Evolutionary conservation across 1,139 yeast genomes (phyloP).

Genomic region (Hemisphaericaspora xylanilytica): DNA sequence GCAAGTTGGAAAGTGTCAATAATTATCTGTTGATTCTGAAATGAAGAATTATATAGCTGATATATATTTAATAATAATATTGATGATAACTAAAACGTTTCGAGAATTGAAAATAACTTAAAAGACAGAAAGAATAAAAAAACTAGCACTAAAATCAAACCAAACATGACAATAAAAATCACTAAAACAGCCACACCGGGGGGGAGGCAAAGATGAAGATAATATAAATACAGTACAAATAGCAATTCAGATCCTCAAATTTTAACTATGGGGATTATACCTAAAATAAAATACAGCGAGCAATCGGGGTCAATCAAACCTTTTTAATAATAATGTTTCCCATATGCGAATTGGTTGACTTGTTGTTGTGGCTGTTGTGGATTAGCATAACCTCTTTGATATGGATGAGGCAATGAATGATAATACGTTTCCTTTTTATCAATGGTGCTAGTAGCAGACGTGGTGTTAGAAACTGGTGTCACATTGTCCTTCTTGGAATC

Average conservation of each 20-base stretch:
- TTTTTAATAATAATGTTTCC: conserved; percentile 6
- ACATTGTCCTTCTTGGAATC: conserved; percentile 18
- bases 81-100: conserved; percentile 8
- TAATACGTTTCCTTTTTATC: conserved; percentile 6
- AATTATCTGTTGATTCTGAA: too few relatives aligned
- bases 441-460: background rate
- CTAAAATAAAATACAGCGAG: too few relatives aligned
- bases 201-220: background rate
- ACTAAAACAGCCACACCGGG: too few relatives aligned
- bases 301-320: background rate
- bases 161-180: too few relatives aligned
- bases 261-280: too few relatives aligned
- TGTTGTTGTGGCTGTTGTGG: conserved; percentile 8
- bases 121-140: background rate
- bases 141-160: background rate
- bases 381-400: conserved; percentile 4
- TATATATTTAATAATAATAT: too few relatives aligned
- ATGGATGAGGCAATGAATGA: conserved; percentile 7
- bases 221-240: background rate
- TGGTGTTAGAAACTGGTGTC: background rate
- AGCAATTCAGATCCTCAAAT: too few relatives aligned
- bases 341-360: conserved; percentile 4
- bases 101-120: conserved; percentile 5
- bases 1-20: too few relatives aligned
- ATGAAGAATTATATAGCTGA: conserved; percentile 5